A percentile compares a stretch with the other conserved stretches of the same genome.
Conservation (phyloP, 1,284 basidiomycete genomes). For the Cryptococcus sp. region DNA sequence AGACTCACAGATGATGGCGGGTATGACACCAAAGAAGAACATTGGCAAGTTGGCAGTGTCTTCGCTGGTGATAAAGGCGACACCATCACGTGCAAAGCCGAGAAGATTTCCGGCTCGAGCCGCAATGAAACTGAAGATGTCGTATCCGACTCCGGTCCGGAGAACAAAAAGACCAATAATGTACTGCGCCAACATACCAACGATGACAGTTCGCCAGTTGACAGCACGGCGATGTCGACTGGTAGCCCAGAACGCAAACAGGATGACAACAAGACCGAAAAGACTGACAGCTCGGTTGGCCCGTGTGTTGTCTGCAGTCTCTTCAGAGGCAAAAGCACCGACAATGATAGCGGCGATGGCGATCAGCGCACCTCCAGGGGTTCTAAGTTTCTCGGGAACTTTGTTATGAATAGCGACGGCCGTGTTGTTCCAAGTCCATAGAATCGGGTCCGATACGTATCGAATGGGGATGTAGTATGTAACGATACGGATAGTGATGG, state of each 20-base stretch:
- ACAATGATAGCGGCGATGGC: conserved; percentile 12
- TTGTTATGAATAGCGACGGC: conserved; percentile 1
- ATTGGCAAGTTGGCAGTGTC: conserved; percentile 37
- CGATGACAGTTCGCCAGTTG: conserved; percentile 21
- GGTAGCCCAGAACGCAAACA: conserved; percentile 15
- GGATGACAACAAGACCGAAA: conserved; percentile 19
- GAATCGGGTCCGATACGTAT: conserved; percentile 5
- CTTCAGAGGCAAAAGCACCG: conserved; percentile 11
- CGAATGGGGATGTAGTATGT: conserved; percentile 8
- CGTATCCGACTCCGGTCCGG: conserved; percentile 71
- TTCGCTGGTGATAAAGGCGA: conserved; percentile 42
- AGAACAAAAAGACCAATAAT: conserved; percentile 78
- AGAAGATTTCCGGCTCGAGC: conserved; percentile 69
- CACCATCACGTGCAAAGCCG: conserved; percentile 11
- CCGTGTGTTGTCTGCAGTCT: conserved; percentile 11
- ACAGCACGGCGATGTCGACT: conserved; percentile 13
- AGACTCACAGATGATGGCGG: conserved; percentile 11
- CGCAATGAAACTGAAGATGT: conserved; percentile 75
- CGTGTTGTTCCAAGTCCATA: conserved; percentile 6
- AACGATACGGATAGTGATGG: conserved; percentile 10
- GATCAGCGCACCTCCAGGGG: conserved; percentile 5
- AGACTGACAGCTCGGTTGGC: conserved; percentile 18
- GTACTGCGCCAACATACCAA: conserved; percentile 79
- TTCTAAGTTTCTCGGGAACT: conserved; percentile 6
- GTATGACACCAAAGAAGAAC: conserved; percentile 13